phyloP scores from a whole-genome alignment of 2,329 filamentous ascomycete species.

The Ophiognomonia clavigignenti-juglandacearum region DNA sequence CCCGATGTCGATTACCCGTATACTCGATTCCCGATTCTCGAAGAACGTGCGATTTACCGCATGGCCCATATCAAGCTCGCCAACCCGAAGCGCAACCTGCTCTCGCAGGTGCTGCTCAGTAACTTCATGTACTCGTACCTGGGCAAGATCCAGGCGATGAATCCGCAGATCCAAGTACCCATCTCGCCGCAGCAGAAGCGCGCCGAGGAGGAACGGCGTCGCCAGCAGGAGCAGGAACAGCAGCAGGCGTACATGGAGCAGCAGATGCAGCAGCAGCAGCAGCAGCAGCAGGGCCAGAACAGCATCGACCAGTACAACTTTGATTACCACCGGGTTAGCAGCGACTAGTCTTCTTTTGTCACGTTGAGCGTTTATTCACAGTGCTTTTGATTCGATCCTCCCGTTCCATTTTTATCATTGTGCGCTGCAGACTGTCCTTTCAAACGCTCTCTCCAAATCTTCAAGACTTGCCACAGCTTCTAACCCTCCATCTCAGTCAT shows the following conservation, averaged over 20 bases:
- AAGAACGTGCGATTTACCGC: conserved; percentile 94
- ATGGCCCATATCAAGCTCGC: conserved; percentile 99
- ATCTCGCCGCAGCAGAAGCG: conserved; percentile 58
- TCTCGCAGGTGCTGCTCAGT: conserved; percentile 92
- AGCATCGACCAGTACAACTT: conserved; percentile 27
- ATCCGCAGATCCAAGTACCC: conserved; percentile 91
- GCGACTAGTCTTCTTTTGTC: background rate
- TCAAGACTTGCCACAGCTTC: background rate
- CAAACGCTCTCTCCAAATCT: too few species aligned
- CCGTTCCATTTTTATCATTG: background rate
- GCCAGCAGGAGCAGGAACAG: conserved; percentile 41
- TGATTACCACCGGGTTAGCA: conserved; percentile 31
- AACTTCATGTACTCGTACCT: conserved; percentile 99
- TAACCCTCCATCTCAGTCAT: background rate
- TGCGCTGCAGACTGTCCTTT: too few species aligned
- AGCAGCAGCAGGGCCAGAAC: conserved; percentile 25
- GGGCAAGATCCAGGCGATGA: conserved; percentile 98
- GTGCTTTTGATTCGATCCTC: background rate
- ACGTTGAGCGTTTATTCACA: background rate
- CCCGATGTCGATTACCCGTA: conserved; percentile 95
- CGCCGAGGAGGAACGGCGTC: conserved; percentile 40
- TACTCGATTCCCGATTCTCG: conserved; percentile 90
- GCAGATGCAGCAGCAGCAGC: conserved; percentile 32
- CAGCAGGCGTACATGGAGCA: conserved; percentile 39
- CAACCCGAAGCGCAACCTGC: conserved; percentile 86